Evolutionary conservation across 2,329 filamentous ascomycete species (phyloP).

Genomic region (Stachybotrys echinatus): DNA sequence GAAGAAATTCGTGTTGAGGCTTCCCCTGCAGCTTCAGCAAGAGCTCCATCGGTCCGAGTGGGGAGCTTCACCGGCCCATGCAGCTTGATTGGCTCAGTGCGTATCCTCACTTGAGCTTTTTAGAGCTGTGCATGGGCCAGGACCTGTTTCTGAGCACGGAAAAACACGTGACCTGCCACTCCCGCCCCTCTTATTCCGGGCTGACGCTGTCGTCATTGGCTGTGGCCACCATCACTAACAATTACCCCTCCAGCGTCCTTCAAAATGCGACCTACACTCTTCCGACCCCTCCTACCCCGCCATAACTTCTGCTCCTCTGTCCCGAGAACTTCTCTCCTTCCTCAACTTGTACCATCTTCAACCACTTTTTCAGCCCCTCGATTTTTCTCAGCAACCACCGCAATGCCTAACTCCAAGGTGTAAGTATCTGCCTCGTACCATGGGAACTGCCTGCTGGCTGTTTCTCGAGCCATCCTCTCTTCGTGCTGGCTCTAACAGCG

Average conservation of each 20-base stretch:
- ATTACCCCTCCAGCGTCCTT: conserved; percentile 32
- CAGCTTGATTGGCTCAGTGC: background rate
- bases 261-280: conserved; percentile 40
- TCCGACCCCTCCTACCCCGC: conserved; percentile 43
- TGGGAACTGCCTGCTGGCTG: background rate
- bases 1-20: too few species aligned
- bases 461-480: background rate
- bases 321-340: conserved; percentile 33
- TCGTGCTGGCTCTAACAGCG: conserved; percentile 6
- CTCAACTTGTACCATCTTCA: conserved; percentile 35
- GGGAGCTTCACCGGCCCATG: background rate
- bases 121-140: background rate
- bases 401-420: conserved; percentile 67
- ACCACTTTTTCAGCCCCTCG: conserved; percentile 32
- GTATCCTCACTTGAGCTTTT: background rate
- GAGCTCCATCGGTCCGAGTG: background rate
- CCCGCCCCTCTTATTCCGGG: conserved; percentile 10
- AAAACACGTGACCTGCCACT: conserved; percentile 22
- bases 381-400: conserved; percentile 56
- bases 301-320: conserved; percentile 34
- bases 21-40: too few species aligned
- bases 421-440: conserved; percentile 39
- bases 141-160: background rate
- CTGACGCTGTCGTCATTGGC: conserved; percentile 16
- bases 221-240: conserved; percentile 26